Percentiles rank a stretch among this genome's conserved stretches.
phyloP scores from a whole-genome alignment of 1,284 basidiomycete genomes.

The Trichosporon inkin region DNA sequence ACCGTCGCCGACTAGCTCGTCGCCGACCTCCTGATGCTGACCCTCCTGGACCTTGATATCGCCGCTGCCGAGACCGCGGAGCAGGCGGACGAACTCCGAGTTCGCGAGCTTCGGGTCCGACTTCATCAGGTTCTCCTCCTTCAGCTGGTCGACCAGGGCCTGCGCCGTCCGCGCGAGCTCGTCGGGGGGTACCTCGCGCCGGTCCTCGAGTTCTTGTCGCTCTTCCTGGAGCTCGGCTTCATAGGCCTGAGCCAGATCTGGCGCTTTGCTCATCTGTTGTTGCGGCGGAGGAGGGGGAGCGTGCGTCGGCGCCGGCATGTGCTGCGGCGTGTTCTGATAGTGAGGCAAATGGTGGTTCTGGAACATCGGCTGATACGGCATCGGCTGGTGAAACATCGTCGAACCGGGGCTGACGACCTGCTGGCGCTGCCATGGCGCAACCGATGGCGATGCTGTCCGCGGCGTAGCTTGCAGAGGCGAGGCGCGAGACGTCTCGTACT shows the following conservation, averaged over 20 bases:
- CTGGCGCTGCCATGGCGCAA: constrained; percentile 24
- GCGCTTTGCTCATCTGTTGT: neutral
- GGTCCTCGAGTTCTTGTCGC: constrained; percentile 1
- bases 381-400: constrained; percentile 17
- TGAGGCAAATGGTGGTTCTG: constrained; percentile 8
- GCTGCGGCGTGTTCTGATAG: constrained; percentile 1
- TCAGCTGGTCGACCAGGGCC: constrained; percentile 64
- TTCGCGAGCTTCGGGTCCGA: constrained; percentile 79
- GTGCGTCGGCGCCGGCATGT: constrained; percentile 7
- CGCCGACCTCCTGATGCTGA: constrained; percentile 16
- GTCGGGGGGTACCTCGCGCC: constrained; percentile 48
- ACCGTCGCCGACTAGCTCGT: constrained; percentile 40
- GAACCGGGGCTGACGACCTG: neutral
- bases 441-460: constrained; percentile 8
- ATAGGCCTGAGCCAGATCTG: constrained; percentile 1
- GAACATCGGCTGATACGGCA: constrained; percentile 12
- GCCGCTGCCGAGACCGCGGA: constrained; percentile 77
- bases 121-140: constrained; percentile 43
- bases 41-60: constrained; percentile 72
- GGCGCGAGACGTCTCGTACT: constrained; percentile 20
- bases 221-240: constrained; percentile 9
- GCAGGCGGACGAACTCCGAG: constrained; percentile 80
- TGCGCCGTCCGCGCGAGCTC: constrained; percentile 72
- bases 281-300: constrained; percentile 2
- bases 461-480: constrained; percentile 6